These are phyloP conservation scores for Begonia loranthoides DNA, from an alignment of 306 rosid species.

Conservation along the genomic window DNA sequence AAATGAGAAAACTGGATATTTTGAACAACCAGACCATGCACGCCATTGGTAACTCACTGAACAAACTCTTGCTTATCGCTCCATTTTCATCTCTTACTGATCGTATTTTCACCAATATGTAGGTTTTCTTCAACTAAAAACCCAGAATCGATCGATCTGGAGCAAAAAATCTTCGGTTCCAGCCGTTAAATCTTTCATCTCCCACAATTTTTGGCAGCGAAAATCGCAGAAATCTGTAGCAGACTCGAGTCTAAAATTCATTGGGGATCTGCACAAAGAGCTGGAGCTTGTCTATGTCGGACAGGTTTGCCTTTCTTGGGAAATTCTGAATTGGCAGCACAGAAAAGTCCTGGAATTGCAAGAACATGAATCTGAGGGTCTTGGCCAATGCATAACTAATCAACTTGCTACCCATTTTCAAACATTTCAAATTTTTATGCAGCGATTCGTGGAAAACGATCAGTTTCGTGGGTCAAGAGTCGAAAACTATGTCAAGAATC, in stretches of 20 bases:
- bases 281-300: conserved; percentile 81
- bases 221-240: conserved; percentile 23
- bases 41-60: conserved; percentile 49
- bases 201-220: conserved; percentile 40
- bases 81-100: conserved; percentile 9
- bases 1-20: conserved; percentile 68
- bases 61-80: not conserved
- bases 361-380: conserved; percentile 38
- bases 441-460: conserved; percentile 72
- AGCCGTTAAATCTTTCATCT: conserved; percentile 28
- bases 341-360: conserved; percentile 43
- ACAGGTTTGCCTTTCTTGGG: conserved; percentile 94
- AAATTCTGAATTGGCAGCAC: conserved; percentile 70
- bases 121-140: conserved; percentile 71
- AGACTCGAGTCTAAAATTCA: conserved; percentile 38
- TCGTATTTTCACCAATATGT: not conserved
- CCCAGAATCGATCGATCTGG: conserved; percentile 29
- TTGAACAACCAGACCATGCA: conserved; percentile 81
- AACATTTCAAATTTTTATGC: conserved; percentile 66
- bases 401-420: conserved; percentile 79
- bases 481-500: conserved; percentile 51
- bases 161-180: conserved; percentile 23
- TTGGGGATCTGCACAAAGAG: conserved; percentile 42
- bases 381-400: conserved; percentile 18
- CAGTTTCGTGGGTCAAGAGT: conserved; percentile 64